These are phyloP conservation scores for Candida buenavistaensis DNA, from an alignment of 1,139 yeast genomes.

Conservation along the genomic window DNA sequence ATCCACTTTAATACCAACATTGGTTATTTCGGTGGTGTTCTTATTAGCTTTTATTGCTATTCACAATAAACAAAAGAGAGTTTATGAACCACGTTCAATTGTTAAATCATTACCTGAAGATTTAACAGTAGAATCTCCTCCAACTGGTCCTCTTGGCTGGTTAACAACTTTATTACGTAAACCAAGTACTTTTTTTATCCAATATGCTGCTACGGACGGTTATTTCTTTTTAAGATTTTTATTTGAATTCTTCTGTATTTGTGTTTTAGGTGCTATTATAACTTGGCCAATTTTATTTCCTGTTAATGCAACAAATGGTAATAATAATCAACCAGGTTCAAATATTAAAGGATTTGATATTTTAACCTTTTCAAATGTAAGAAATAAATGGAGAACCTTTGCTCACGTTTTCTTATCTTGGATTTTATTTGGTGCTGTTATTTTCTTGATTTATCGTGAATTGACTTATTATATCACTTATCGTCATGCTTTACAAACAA, in stretches of 20 bases:
- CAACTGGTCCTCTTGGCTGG: constrained; percentile 60
- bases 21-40: constrained; percentile 56
- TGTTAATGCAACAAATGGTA: constrained; percentile 82
- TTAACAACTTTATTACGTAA: constrained; percentile 47
- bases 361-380: constrained; percentile 63
- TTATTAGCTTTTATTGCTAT: constrained; percentile 57
- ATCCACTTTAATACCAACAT: constrained; percentile 39
- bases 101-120: constrained; percentile 43
- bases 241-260: constrained; percentile 58
- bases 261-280: constrained; percentile 62
- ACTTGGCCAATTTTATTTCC: constrained; percentile 82
- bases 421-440: constrained; percentile 59
- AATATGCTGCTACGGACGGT: constrained; percentile 85
- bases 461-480: constrained; percentile 64
- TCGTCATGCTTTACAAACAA: constrained; percentile 66
- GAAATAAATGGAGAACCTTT: constrained; percentile 57
- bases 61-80: constrained; percentile 64
- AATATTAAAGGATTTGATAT: constrained; percentile 54
- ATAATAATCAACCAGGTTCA: constrained; percentile 22
- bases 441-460: constrained; percentile 70
- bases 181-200: constrained; percentile 69
- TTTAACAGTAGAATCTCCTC: constrained; percentile 53
- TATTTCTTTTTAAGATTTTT: constrained; percentile 81
- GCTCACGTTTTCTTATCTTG: constrained; percentile 76
- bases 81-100: constrained; percentile 78